Conservation (phyloP, 169 alveolate genomes). For the Plasmodium adleri region DNA sequence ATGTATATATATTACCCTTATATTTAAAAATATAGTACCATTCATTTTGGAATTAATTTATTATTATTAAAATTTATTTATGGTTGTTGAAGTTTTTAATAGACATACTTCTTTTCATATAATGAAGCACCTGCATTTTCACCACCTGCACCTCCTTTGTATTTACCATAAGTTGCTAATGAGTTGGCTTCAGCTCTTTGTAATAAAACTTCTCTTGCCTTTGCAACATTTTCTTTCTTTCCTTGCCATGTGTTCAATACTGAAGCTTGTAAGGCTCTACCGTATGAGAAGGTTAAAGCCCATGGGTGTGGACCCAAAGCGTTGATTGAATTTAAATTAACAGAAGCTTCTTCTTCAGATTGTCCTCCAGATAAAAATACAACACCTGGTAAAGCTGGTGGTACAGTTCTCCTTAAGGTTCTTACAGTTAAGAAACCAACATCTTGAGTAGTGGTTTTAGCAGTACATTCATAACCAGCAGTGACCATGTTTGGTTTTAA, state of each 20-base stretch:
- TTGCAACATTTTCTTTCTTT: conserved; percentile 93
- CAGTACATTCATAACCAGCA: conserved; percentile 95
- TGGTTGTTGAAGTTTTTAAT: conserved; percentile 21
- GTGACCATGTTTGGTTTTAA: conserved; percentile 99
- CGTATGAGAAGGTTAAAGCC: conserved; percentile 98
- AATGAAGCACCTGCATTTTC: conserved; percentile 81
- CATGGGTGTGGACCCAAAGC: conserved; percentile 93
- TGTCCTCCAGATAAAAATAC: conserved; percentile 99
- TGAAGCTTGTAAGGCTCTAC: conserved; percentile 98
- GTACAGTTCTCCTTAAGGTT: conserved; percentile 95
- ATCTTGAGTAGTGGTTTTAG: conserved; percentile 92
- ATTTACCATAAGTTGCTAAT: conserved; percentile 90
- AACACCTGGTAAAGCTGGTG: conserved; percentile 97
- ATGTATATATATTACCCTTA: conserved; percentile 1
- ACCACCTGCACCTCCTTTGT: conserved; percentile 84
- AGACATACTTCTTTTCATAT: conserved; percentile 84
- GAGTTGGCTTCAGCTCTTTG: conserved; percentile 97
- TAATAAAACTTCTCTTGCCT: conserved; percentile 96
- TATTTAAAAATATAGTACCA: too few relatives aligned
- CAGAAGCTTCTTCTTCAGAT: conserved; percentile 98
- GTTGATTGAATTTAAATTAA: conserved; percentile 97
- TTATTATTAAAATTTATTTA: neutral
- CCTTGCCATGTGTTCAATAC: conserved; percentile 98
- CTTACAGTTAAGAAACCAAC: conserved; percentile 96
- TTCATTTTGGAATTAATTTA: neutral